These are phyloP conservation scores for Circinella minor DNA, from an alignment of 371 early-diverging fungal species.

Conservation along the genomic window DNA sequence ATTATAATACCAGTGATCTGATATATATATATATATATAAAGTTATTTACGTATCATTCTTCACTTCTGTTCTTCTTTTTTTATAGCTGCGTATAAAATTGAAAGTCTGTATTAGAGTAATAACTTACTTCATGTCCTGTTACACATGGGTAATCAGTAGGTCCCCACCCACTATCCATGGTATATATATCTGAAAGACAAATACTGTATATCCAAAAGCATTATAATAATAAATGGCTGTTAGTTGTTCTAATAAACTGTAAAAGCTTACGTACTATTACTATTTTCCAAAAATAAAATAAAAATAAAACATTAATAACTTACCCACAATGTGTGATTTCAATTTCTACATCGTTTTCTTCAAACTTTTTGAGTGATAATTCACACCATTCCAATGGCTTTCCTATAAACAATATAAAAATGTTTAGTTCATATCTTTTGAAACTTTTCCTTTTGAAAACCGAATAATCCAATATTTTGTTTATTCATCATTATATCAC, in stretches of 20 bases:
- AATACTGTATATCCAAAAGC: slow-evolving; percentile 37
- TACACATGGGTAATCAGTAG: slow-evolving; percentile 61
- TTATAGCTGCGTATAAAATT: too few relatives aligned
- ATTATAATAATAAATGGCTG: too few relatives aligned
- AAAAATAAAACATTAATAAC: too few relatives aligned
- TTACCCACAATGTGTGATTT: slow-evolving; percentile 56
- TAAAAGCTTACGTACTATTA: too few relatives aligned
- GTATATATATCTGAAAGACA: slow-evolving; percentile 56
- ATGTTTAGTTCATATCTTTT: neutral
- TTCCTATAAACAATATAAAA: slow-evolving; percentile 6
- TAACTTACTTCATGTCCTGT: slow-evolving; percentile 55
- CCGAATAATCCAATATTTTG: too few relatives aligned
- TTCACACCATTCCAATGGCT: slow-evolving; percentile 22
- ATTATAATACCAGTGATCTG: slow-evolving; percentile 62
- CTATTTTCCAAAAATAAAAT: too few relatives aligned
- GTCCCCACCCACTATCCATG: slow-evolving; percentile 71
- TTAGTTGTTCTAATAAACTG: too few relatives aligned
- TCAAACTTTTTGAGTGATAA: slow-evolving; percentile 33
- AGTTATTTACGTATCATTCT: neutral
- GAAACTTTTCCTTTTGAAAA: too few relatives aligned
- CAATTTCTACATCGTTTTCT: slow-evolving; percentile 60
- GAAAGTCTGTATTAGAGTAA: neutral
- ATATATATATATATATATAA: neutral
- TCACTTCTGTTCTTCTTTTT: too few relatives aligned
- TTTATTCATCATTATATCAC: too few relatives aligned